Base-by-base conservation (phyloP, 1,139 yeast genomes). In the Blastobotrys buckinghamii region DNA sequence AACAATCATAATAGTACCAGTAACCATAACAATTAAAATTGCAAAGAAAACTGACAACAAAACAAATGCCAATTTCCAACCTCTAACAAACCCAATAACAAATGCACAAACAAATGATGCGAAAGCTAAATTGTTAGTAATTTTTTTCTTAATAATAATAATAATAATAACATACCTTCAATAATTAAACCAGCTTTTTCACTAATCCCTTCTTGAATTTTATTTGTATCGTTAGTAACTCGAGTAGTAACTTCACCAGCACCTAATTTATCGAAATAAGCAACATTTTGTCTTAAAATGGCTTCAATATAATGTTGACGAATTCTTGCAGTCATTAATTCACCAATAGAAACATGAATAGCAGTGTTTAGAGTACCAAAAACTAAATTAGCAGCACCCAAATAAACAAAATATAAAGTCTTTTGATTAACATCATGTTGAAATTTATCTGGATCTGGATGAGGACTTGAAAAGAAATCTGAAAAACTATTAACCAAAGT, bases 171-270 rank as follows among this genome's bases (percentile, higher is more conserved):
- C 47, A 37, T 47, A 24, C 72, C 73, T 27, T 64, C 59, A 16
- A 67, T 54, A 43, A 71, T 66, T 42, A 69, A 58, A 15, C 74
- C 75, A 16, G 70, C 64, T 57, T 72, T 72, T 56, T 73, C 76
- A 29, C 73, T 67, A 45, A 72, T 71, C 37, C 75, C 76, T 40
- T 69, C 73, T 54, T 72, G 76, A 46, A 72, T 69, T 33, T 66
- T 57, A 33, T 65, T 61, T n/a, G 75, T 69, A 43, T 72, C 76
- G 36, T 69, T 64, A 29, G 74, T 70, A 55, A 72, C 71, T 15
- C 75, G 66, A 22, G 75, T 68, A 13, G 74, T 67, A 36, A 71
- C 68, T 51, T 70, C 73, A 22, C 76, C 76, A 15, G 75, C 68
- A 26, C 76, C 76, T 15, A 73, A 59, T 41, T 64, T 61, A 56